Evolutionary conservation across 768 basidiomycete genomes (phyloP).

Genomic region (Gloeostereum incarnatum): DNA sequence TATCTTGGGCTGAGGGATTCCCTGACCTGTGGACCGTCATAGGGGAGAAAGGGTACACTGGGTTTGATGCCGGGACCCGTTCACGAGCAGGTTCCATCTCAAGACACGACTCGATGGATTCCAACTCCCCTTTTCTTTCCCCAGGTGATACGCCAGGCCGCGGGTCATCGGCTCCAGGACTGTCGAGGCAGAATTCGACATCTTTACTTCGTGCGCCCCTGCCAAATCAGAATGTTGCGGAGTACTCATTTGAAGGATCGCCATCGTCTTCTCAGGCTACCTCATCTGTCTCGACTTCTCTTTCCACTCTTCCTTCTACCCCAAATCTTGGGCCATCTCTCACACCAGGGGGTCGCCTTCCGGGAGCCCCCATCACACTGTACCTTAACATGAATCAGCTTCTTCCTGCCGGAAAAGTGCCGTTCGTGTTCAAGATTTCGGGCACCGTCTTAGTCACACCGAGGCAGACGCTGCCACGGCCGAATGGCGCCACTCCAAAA

Average conservation of each 20-base stretch:
- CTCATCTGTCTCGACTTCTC: conserved; percentile 40
- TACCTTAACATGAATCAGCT: conserved; percentile 79
- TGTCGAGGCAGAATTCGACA: conserved; percentile 28
- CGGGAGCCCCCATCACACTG: conserved; percentile 56
- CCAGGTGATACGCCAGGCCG: no score
- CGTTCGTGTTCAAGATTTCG: conserved; percentile 56
- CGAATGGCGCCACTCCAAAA: conserved; percentile 9
- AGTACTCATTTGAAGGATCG: conserved; percentile 72
- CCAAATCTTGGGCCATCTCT: conserved; percentile 14
- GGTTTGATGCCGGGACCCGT: conserved; percentile 48
- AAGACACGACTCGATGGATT: conserved; percentile 42
- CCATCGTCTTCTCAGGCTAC: conserved; percentile 24
- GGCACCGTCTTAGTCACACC: conserved; percentile 58
- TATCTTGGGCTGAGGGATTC: conserved; percentile 51
- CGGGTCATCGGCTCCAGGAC: conserved; percentile 7
- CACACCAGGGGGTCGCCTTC: conserved; percentile 24
- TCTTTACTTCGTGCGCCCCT: conserved; percentile 66
- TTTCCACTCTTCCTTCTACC: conserved; percentile 29
- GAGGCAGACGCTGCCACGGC: conserved; percentile 19
- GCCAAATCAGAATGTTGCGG: conserved; percentile 50
- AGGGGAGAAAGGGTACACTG: conserved; percentile 63
- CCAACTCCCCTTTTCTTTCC: conserved; percentile 15
- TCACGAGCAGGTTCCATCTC: conserved; percentile 21
- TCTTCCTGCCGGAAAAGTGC: conserved; percentile 50
- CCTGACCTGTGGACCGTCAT: conserved; percentile 49